phyloP scores from a whole-genome alignment of 352 stramenopile species.

The Globisporangium spiculum region DNA sequence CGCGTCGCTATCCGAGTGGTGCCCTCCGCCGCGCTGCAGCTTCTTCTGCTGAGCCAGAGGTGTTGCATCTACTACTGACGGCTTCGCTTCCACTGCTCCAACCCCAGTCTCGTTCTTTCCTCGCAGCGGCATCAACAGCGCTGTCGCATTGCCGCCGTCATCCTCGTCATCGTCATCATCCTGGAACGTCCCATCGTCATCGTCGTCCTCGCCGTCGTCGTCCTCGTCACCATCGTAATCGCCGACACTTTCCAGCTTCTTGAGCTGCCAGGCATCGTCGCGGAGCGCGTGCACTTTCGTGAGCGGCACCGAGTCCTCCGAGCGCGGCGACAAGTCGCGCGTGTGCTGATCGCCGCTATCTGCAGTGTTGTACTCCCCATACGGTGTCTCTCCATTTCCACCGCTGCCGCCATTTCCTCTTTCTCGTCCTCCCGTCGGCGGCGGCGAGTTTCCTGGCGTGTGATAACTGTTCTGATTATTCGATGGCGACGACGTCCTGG shows the following conservation, averaged over 20 bases:
- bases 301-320: constrained; percentile 62
- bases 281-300: constrained; percentile 72
- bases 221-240: constrained; percentile 69
- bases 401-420: no score
- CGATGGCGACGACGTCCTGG: constrained; percentile 2
- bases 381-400: neutral
- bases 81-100: neutral
- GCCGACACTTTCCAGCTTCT: constrained; percentile 54
- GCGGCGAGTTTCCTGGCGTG: constrained; percentile 14
- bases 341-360: constrained; percentile 6
- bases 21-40: constrained; percentile 20
- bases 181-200: constrained; percentile 34
- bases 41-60: neutral
- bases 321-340: constrained; percentile 33
- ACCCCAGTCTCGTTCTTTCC: constrained; percentile 1
- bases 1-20: constrained; percentile 74
- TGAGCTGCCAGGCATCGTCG: constrained; percentile 69
- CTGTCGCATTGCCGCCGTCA: neutral
- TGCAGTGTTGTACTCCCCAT: constrained; percentile 1
- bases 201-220: constrained; percentile 60
- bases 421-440: constrained; percentile 2
- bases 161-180: constrained; percentile 20
- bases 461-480: constrained; percentile 9
- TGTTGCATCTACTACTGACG: constrained; percentile 7
- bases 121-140: neutral